Evolutionary conservation across 1,284 basidiomycete genomes (phyloP).

Genomic region (Malassezia furfur): DNA sequence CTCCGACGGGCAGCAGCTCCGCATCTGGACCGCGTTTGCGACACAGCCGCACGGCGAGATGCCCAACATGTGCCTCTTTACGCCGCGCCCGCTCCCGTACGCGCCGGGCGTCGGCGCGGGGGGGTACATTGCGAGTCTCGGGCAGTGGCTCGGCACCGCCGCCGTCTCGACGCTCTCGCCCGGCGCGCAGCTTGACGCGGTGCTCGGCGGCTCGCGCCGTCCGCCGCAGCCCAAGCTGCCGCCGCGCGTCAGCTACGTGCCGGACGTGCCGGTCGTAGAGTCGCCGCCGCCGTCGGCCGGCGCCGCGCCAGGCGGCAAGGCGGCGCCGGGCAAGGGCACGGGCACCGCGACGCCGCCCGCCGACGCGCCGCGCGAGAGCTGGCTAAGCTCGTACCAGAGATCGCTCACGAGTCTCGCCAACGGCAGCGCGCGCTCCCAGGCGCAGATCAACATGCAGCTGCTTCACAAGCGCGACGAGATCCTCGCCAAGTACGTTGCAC

Average conservation of each 20-base stretch:
- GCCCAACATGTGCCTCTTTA: slow-evolving; percentile 27
- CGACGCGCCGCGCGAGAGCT: neutral
- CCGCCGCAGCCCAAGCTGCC: slow-evolving; percentile 25
- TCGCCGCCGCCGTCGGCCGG: neutral
- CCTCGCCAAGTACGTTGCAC: neutral
- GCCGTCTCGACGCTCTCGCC: slow-evolving; percentile 25
- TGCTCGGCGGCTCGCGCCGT: slow-evolving; percentile 28
- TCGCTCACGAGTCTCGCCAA: neutral
- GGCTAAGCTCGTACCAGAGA: slow-evolving; percentile 3
- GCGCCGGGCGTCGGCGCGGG: slow-evolving; percentile 30
- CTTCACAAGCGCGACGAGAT: slow-evolving; percentile 19
- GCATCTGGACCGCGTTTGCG: slow-evolving; percentile 37
- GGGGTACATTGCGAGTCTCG: slow-evolving; percentile 31
- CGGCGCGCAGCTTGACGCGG: slow-evolving; percentile 27
- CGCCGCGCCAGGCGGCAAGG: neutral
- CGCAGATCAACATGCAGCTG: slow-evolving; percentile 15
- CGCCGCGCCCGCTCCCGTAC: slow-evolving; percentile 24
- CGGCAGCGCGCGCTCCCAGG: slow-evolving; percentile 10
- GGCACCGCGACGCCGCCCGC: neutral
- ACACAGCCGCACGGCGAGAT: slow-evolving; percentile 26
- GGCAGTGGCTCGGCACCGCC: slow-evolving; percentile 31
- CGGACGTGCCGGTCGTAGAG: slow-evolving; percentile 4
- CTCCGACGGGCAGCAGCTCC: slow-evolving; percentile 32
- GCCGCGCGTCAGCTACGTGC: slow-evolving; percentile 3
- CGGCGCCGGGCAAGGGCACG: neutral